Conservation (phyloP, 805 yeast species). For the Sugiyamaella valdiviana region DNA sequence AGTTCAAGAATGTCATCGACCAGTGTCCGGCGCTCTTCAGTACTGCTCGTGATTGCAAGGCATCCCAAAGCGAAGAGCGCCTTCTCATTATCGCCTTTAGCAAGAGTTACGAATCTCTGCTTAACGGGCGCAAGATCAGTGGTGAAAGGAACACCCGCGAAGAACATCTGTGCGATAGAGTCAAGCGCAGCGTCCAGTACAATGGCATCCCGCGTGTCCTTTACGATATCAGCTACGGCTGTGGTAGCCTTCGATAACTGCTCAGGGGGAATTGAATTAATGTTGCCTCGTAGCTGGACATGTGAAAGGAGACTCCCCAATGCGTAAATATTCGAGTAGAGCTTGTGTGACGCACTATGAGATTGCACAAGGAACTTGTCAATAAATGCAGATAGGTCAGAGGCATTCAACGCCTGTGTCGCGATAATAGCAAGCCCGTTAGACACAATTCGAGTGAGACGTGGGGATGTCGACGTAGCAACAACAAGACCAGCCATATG, state of each 20-base stretch:
- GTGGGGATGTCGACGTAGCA: constrained; percentile 31
- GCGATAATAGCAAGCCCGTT: constrained; percentile 34
- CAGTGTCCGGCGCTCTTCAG: constrained; percentile 23
- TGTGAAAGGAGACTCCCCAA: constrained; percentile 45
- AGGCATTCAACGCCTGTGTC: constrained; percentile 6
- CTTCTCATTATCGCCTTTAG: constrained; percentile 52
- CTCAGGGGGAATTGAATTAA: constrained; percentile 18
- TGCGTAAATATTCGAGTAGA: constrained; percentile 28
- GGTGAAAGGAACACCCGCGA: constrained; percentile 34
- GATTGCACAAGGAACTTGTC: constrained; percentile 1
- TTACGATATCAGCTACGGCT: not conserved
- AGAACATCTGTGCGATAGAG: constrained; percentile 34
- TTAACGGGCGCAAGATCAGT: constrained; percentile 16
- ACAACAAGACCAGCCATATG: constrained; percentile 20
- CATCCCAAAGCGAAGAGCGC: constrained; percentile 53
- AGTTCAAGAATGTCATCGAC: constrained; percentile 49
- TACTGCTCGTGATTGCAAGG: constrained; percentile 40
- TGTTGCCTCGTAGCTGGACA: constrained; percentile 10
- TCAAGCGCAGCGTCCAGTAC: constrained; percentile 20
- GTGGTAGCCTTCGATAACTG: not conserved
- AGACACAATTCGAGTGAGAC: not conserved
- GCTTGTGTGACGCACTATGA: not conserved
- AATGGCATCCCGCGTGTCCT: constrained; percentile 12
- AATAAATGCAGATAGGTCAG: not conserved
- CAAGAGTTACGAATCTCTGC: constrained; percentile 15